Base-by-base conservation (phyloP, 2,329 filamentous ascomycete genomes). In the Stromatinia cepivora region DNA sequence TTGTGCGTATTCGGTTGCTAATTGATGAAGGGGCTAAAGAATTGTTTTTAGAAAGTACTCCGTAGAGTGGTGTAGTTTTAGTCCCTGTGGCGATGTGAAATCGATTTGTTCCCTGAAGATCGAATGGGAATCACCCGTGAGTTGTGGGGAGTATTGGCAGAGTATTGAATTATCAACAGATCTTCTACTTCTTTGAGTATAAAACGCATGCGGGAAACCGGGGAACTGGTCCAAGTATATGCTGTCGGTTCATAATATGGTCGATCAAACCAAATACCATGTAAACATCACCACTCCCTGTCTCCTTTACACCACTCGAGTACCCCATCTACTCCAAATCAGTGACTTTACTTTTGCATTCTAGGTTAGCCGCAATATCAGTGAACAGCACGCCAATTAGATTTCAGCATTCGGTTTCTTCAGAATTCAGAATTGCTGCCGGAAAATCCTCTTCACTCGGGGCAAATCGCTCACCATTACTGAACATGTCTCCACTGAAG, bases 131-230 rank as follows among this genome's bases (percentile, higher is more conserved):
- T 39, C 46, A 39, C n/a, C 61, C 61, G 15, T 52, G 46, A 39
- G 46, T 28, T 63, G 61, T 50, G 61, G 61, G 20, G 46, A 63
- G 46, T 25, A 13, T 50, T 62, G 59, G 28, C 11, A 50, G 22
- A 62, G 45, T 48, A 25, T 62, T 63, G 59, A 50, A 50, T 39
- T 42, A 36, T 62, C 42, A 25, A 62, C 59, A 25, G 58, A 62
- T 63, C 59, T 50, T 20, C 59, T 63, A 50, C 59, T 63, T 17
- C 4, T 52, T 63, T 5, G 22, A 63, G 61, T 63, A 22, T 63
- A 22, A 48, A 58, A 22, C 17, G 17, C 17, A 13, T 48, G n/a
- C 31, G 46, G 61, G 15, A 59, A 52, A 57, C 39, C 13, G 39
- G 39, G 46, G n/a, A 52, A n/a, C 20, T 52, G 61, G 61, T 42